Conservation (phyloP, 2,329 filamentous ascomycete species). For the Exophiala mesophila region DNA sequence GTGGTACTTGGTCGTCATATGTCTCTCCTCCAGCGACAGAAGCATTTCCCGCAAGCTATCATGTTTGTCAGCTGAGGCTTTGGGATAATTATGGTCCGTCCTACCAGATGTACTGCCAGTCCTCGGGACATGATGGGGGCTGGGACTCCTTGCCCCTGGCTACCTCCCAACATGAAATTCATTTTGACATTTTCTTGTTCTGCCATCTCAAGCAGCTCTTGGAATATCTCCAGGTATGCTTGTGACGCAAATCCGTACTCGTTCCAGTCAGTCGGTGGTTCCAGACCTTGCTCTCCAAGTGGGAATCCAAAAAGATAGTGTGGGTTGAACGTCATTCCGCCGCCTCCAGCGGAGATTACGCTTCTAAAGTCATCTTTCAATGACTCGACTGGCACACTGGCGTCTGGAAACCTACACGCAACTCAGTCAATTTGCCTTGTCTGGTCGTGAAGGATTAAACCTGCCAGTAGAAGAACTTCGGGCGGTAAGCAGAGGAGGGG, state of each 20-base stretch:
- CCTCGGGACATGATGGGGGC: conserved; percentile 32
- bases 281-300: background rate
- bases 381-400: background rate
- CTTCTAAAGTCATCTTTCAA: background rate
- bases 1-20: conserved; percentile 30
- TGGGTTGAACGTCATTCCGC: background rate
- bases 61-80: no score
- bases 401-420: background rate
- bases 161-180: conserved; percentile 45
- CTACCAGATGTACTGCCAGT: conserved; percentile 34
- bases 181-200: conserved; percentile 37
- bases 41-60: conserved; percentile 28
- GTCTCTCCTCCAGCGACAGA: conserved; percentile 29
- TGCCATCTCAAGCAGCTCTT: conserved; percentile 30
- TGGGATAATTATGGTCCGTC: no score
- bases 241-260: conserved; percentile 38
- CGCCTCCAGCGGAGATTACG: background rate
- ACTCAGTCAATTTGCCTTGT: background rate
- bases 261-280: conserved; percentile 32
- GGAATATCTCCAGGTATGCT: conserved; percentile 31
- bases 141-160: conserved; percentile 47
- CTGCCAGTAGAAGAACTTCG: background rate
- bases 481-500: no score
- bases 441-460: no score
- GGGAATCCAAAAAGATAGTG: background rate